phyloP scores from a whole-genome alignment of 352 stramenopile species.

The Phytophthora nicotianae region DNA sequence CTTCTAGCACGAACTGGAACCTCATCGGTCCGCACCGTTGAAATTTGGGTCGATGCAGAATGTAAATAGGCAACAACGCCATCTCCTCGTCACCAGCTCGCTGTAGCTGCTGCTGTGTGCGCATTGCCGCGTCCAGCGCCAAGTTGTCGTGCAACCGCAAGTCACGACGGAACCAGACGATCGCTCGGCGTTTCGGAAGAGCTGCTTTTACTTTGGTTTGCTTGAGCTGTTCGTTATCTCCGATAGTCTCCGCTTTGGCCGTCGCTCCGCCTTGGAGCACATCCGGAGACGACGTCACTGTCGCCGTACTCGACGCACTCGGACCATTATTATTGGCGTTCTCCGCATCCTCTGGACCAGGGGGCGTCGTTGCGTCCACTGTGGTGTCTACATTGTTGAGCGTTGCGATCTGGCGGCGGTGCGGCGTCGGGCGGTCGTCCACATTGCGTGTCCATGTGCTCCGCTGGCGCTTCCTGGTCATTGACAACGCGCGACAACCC shows the following conservation, averaged over 20 bases:
- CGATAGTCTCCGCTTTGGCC: neutral
- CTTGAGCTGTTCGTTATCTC: neutral
- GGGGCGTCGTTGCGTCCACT: neutral
- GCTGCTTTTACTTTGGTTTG: neutral
- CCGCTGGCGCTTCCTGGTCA: constrained; percentile 27
- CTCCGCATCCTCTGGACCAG: neutral
- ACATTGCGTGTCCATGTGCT: neutral
- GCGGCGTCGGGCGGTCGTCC: neutral
- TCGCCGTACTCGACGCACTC: neutral
- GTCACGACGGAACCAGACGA: constrained; percentile 95
- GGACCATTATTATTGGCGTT: neutral
- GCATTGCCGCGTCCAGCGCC: constrained; percentile 77
- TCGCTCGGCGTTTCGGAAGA: constrained; percentile 38
- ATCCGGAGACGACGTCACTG: neutral
- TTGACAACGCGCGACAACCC: neutral
- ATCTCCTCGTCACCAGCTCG: constrained; percentile 24
- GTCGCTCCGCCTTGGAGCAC: neutral
- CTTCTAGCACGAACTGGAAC: constrained; percentile 94
- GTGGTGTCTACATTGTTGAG: neutral
- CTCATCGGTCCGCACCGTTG: constrained; percentile 68
- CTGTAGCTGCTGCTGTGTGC: constrained; percentile 20
- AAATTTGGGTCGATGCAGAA: constrained; percentile 80
- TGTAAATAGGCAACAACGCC: constrained; percentile 80
- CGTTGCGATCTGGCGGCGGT: neutral
- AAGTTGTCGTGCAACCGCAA: constrained; percentile 97